phyloP scores from a whole-genome alignment of 495 filamentous ascomycete genomes.

The Neurospora tetraspora region DNA sequence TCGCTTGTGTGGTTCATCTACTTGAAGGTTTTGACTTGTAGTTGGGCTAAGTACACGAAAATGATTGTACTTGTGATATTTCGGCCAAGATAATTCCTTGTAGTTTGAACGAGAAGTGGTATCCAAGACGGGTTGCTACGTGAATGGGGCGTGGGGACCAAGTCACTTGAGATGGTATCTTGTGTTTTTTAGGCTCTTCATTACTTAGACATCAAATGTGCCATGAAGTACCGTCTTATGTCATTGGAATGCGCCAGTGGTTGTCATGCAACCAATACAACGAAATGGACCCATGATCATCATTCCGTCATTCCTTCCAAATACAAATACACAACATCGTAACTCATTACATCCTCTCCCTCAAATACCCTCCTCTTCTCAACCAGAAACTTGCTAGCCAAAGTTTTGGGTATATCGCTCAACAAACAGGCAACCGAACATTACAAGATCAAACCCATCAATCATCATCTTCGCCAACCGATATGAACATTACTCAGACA shows the following conservation, averaged over 20 bases:
- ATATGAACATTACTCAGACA: not conserved
- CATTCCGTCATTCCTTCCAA: not conserved
- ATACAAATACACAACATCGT: not conserved
- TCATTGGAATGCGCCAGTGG: not conserved
- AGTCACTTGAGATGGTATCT: not conserved
- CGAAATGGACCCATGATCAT: not conserved
- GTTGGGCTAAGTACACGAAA: not conserved
- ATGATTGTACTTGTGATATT: not conserved
- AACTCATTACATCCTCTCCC: not conserved
- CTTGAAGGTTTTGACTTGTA: not conserved
- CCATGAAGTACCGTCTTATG: not conserved
- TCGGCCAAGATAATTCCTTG: not conserved
- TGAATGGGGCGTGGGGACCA: not conserved
- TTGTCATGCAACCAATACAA: not conserved
- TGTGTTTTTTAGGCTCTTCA: not conserved
- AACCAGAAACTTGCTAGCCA: not conserved
- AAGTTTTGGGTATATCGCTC: not conserved
- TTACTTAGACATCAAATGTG: not conserved
- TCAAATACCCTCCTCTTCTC: not conserved
- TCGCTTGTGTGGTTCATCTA: not conserved
- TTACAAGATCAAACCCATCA: not conserved
- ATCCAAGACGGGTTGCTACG: not conserved
- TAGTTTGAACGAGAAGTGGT: not conserved
- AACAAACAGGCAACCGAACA: not conserved
- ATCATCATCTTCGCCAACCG: not conserved